Evolutionary conservation across 108 stramenopile genomes (phyloP).

Genomic region (Epipyxis sp.): DNA sequence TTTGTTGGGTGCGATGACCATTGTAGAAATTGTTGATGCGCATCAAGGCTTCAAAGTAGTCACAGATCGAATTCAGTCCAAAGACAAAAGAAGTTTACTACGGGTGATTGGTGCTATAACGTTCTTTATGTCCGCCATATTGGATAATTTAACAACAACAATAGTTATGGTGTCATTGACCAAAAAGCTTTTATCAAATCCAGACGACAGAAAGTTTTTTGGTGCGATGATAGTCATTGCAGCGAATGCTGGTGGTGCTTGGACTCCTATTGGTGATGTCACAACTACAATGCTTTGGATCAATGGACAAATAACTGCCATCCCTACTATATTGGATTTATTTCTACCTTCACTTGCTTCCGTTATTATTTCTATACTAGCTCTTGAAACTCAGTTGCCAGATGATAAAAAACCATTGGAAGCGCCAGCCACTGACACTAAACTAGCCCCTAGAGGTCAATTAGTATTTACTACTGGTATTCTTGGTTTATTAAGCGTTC

Average conservation of each 20-base stretch:
- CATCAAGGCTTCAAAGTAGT: conserved; percentile 92
- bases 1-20: conserved; percentile 81
- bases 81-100: conserved; percentile 76
- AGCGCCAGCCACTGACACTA: not conserved
- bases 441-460: conserved; percentile 70
- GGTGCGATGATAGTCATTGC: conserved; percentile 92
- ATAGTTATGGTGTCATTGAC: conserved; percentile 85
- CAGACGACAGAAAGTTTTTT: conserved; percentile 75
- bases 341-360: conserved; percentile 80
- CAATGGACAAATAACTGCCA: conserved; percentile 74
- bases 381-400: conserved; percentile 52
- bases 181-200: conserved; percentile 75
- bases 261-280: conserved; percentile 92
- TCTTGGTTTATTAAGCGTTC: conserved; percentile 71
- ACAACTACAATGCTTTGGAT: conserved; percentile 96
- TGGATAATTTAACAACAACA: conserved; percentile 87
- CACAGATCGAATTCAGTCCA: conserved; percentile 80
- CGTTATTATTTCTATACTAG: conserved; percentile 70
- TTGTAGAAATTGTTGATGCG: conserved; percentile 88
- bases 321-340: conserved; percentile 79
- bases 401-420: not conserved
- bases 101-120: conserved; percentile 85
- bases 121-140: conserved; percentile 80
- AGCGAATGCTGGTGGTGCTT: conserved; percentile 88
- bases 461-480: conserved; percentile 83